Percentiles rank a stretch among this genome's conserved stretches.
phyloP scores from a whole-genome alignment of 495 filamentous ascomycete species.

The Massariosphaeria phaeospora region DNA sequence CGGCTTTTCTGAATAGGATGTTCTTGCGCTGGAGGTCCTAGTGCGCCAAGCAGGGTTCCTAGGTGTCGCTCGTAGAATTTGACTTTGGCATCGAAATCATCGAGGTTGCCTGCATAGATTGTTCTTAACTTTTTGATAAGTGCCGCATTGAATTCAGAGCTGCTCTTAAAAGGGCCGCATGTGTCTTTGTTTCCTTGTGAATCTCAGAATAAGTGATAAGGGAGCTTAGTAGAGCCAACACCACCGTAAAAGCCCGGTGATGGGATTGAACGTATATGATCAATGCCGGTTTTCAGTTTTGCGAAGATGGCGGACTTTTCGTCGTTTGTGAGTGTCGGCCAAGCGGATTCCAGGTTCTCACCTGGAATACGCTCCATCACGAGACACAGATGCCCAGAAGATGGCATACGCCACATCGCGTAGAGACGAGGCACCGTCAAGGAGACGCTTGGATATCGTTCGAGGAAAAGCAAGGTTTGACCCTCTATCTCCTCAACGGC shows the following conservation, averaged over 20 bases:
- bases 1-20: conserved; percentile 1
- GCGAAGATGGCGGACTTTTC: conserved; percentile 9
- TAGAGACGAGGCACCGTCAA: conserved; percentile 12
- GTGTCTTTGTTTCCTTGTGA: not conserved
- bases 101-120: not conserved
- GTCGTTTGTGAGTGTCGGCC: conserved; percentile 6
- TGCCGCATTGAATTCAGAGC: conserved; percentile 5
- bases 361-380: conserved; percentile 9
- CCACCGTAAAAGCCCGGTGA: conserved; percentile 10
- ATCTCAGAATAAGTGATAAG: conserved; percentile 13
- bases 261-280: conserved; percentile 2
- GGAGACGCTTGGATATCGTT: not conserved
- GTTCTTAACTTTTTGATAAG: conserved; percentile 4
- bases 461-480: conserved; percentile 10
- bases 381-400: conserved; percentile 13
- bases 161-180: conserved; percentile 13
- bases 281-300: conserved; percentile 6
- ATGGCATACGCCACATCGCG: conserved; percentile 16
- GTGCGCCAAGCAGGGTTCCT: conserved; percentile 7
- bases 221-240: conserved; percentile 5
- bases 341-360: conserved; percentile 3
- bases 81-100: conserved; percentile 4
- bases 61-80: conserved; percentile 9
- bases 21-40: conserved; percentile 17
- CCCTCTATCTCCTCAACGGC: conserved; percentile 9